Base-by-base conservation (phyloP, 1,284 basidiomycete species). In the Ustilago loliicola region DNA sequence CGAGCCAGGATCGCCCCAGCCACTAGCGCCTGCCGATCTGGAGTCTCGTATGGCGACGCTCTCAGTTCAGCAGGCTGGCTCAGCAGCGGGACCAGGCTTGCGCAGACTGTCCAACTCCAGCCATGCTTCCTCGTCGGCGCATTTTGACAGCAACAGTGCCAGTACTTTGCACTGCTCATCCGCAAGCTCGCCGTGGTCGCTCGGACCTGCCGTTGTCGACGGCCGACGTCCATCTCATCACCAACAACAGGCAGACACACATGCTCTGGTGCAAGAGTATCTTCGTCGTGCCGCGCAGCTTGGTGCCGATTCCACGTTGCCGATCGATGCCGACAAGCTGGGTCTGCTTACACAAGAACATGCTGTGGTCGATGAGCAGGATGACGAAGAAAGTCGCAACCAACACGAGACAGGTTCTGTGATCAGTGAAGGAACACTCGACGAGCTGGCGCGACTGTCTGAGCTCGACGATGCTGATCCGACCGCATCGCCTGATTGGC, bases 371-470 rank as follows among this genome's bases (percentile, higher is more conserved):
- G 52, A 21, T 42, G 30, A 21, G 11, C 13, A 56, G 23, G 36
- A 50, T 25, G 56, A 47, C 30, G 61, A 48, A 34, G 52, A 54
- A 17, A 54, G 47, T 45, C 58, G 15, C 51, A 80, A 15, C 57
- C 64, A 27, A 62, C 25, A 74, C 48, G 74, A 74, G 27, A 65
- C 55, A 9, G 57, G 60, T 5, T 66, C 62, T 6, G 64, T 77
- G 45, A 75, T 80, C 34, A 75, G 76, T 36, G 75, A 81, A 38
- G 77, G 66, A 2, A 80, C 77, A 3, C 58, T 81, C n/a, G 80
- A 83, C 50, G 79, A 80, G 63, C 67, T 80, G 15, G 70, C 79
- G 21, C 45, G 79, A 17, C n/a, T 80, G 38, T 80, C 78, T 21
- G 76, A 69, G 59, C 19, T 77, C 17, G 69, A 81, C 17, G 65